Evolutionary conservation across 768 basidiomycete genomes (phyloP).

Genomic region (Clitopilus hobsonii): DNA sequence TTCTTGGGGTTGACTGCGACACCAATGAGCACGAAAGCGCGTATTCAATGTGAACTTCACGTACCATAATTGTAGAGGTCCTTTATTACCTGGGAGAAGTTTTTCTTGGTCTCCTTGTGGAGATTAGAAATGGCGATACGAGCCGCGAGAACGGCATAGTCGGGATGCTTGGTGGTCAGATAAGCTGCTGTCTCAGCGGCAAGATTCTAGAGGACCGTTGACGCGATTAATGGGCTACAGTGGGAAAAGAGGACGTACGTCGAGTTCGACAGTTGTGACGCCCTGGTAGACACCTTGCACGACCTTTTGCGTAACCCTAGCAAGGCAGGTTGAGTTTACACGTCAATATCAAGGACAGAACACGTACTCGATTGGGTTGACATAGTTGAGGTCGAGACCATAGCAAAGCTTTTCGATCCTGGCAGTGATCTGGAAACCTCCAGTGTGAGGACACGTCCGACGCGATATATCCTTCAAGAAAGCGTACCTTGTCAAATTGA

Average conservation of each 20-base stretch:
- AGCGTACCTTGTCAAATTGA: slow-evolving; percentile 83
- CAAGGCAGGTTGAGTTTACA: neutral
- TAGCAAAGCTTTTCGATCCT: slow-evolving; percentile 91
- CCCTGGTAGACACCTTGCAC: slow-evolving; percentile 91
- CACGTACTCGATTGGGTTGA: slow-evolving; percentile 88
- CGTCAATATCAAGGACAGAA: neutral
- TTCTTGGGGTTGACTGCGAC: slow-evolving; percentile 91
- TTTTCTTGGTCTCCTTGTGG: slow-evolving; percentile 99
- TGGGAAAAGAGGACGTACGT: slow-evolving; percentile 48
- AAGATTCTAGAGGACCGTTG: slow-evolving; percentile 61
- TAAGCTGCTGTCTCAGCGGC: slow-evolving; percentile 97
- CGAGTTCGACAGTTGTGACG: slow-evolving; percentile 95
- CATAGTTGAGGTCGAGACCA: slow-evolving; percentile 87
- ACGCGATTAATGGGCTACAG: neutral
- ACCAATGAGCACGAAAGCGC: neutral
- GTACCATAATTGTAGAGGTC: slow-evolving; percentile 87
- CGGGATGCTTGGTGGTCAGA: slow-evolving; percentile 94
- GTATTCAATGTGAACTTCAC: slow-evolving; percentile 12
- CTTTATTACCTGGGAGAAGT: slow-evolving; percentile 85
- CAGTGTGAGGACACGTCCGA: slow-evolving; percentile 12
- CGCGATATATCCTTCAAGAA: slow-evolving; percentile 8
- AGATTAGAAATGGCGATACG: slow-evolving; percentile 98
- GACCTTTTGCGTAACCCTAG: slow-evolving; percentile 86
- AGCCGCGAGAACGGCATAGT: slow-evolving; percentile 97
- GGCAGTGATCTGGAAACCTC: slow-evolving; percentile 64